Evolutionary conservation across 2,329 filamentous ascomycete genomes (phyloP).

Genomic region (Fusarium poae): DNA sequence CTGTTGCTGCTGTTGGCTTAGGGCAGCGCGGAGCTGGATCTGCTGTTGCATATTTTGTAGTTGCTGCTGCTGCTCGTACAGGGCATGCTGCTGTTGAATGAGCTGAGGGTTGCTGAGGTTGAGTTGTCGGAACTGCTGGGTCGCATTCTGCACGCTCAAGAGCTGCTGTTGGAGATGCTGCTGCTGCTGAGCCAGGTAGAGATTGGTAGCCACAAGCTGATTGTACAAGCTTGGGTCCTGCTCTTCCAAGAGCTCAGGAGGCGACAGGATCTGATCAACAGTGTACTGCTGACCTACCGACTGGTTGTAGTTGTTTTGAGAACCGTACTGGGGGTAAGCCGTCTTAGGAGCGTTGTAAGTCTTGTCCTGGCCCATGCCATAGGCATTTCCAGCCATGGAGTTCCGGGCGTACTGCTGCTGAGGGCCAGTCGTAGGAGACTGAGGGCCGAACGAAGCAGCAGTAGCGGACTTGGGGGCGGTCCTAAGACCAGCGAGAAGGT

Average conservation of each 20-base stretch:
- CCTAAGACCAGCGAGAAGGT: slow-evolving; percentile 91
- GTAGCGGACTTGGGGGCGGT: slow-evolving; percentile 90
- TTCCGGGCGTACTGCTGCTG: slow-evolving; percentile 60
- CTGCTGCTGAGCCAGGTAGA: slow-evolving; percentile 94
- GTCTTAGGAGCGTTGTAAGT: slow-evolving; percentile 68
- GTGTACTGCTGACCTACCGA: slow-evolving; percentile 70
- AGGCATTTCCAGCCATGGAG: slow-evolving; percentile 60
- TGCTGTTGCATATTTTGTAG: slow-evolving; percentile 59
- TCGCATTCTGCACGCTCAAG: slow-evolving; percentile 82
- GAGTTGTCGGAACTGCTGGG: slow-evolving; percentile 84
- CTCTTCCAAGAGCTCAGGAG: slow-evolving; percentile 80
- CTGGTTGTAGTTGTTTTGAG: slow-evolving; percentile 52
- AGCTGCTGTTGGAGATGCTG: slow-evolving; percentile 95
- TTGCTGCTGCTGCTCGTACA: slow-evolving; percentile 61
- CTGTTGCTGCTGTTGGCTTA: slow-evolving; percentile 54
- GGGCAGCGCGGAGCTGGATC: slow-evolving; percentile 54
- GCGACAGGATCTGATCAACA: slow-evolving; percentile 89
- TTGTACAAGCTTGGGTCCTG: slow-evolving; percentile 87
- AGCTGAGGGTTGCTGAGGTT: slow-evolving; percentile 70
- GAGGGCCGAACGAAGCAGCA: slow-evolving; percentile 78
- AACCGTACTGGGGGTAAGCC: slow-evolving; percentile 64
- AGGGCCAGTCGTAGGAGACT: slow-evolving; percentile 66
- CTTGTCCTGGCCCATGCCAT: slow-evolving; percentile 59
- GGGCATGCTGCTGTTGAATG: slow-evolving; percentile 62
- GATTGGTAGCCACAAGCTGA: slow-evolving; percentile 89